Evolutionary conservation across 108 stramenopile species (phyloP).

Genomic region (Nannochloropsis oceanica): DNA sequence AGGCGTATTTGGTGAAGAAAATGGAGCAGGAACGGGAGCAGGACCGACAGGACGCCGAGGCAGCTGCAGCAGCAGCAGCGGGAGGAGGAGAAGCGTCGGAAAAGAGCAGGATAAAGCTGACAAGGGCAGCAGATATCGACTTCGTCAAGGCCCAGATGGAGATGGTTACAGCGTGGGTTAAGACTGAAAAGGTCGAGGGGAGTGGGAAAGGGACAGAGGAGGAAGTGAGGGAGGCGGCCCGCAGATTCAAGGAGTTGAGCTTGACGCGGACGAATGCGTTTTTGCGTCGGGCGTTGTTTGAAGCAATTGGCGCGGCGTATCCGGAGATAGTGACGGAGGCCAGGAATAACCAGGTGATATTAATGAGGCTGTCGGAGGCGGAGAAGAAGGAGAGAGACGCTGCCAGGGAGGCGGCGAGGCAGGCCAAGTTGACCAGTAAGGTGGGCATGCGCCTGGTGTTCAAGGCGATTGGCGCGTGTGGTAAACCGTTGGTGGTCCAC

Average conservation of each 20-base stretch:
- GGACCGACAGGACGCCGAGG: background rate
- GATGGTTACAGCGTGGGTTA: background rate
- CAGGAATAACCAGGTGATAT: background rate
- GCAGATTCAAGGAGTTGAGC: background rate
- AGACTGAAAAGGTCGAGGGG: background rate
- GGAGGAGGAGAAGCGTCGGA: background rate
- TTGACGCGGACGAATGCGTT: background rate
- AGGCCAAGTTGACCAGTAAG: background rate
- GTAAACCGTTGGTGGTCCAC: slow-evolving; percentile 11
- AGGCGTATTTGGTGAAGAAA: background rate
- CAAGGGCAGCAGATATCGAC: background rate
- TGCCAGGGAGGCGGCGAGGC: background rate
- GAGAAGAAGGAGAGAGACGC: background rate
- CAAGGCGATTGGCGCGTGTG: background rate
- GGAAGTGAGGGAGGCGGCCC: background rate
- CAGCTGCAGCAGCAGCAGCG: background rate
- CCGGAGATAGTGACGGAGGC: background rate
- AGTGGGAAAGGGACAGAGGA: background rate
- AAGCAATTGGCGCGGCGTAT: background rate
- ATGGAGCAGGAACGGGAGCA: background rate
- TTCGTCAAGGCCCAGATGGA: background rate
- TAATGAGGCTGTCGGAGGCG: background rate
- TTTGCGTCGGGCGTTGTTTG: background rate
- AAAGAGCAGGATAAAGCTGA: background rate
- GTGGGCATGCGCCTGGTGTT: slow-evolving; percentile 14